Base-by-base conservation (phyloP, 106 monocot genomes). In the Acorus calamus region DNA sequence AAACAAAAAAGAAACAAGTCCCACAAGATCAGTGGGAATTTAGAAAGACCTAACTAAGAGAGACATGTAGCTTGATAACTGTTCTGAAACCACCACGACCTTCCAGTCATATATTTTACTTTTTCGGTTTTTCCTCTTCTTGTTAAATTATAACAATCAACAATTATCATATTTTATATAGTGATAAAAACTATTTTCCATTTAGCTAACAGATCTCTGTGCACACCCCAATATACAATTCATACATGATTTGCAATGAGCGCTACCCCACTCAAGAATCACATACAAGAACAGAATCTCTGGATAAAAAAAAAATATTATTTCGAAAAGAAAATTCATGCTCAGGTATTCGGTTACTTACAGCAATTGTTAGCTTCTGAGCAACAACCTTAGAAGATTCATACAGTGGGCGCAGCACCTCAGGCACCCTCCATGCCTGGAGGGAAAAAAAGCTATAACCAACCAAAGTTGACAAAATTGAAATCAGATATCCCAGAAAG, bases 371-470 rank as follows among this genome's bases (percentile, higher is more conserved):
- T 74, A 85, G 81, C 47, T 85, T 89, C 71, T 85, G 89, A 63
- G 89, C 84, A 46, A 89, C 76, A 60, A 82, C 71, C 28, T 76
- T 78, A 0, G 89, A 77, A 55, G 89, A 89, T 69, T 82, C 85
- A 48, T 89, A 89, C 11, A 89, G 77, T 52, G 89, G 89, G 9
- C 89, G 76, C 13, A 89, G 60, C 13, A 89, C 89, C 65, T 89
- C 89, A 64, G 89, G 85, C 14, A 85, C 89, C 61, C 63, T 85
- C 89, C 84, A 89, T 42, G 89, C 67, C 84, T 84, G 49, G 50
- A 48, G 43, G 46, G 49, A 46, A 28, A 50, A 42, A 47, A 49
- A 14, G 5, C 28, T 28, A 28, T 28, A 28, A 58, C 5, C 4
- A 59, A 48, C 4, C n/a, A 2, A 9, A 12, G 3, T 4, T 54